Evolutionary conservation across 768 basidiomycete genomes (phyloP), one percentile per base, ranked within the genome.

Genomic region (Pleurotus salmoneostramineus): DNA sequence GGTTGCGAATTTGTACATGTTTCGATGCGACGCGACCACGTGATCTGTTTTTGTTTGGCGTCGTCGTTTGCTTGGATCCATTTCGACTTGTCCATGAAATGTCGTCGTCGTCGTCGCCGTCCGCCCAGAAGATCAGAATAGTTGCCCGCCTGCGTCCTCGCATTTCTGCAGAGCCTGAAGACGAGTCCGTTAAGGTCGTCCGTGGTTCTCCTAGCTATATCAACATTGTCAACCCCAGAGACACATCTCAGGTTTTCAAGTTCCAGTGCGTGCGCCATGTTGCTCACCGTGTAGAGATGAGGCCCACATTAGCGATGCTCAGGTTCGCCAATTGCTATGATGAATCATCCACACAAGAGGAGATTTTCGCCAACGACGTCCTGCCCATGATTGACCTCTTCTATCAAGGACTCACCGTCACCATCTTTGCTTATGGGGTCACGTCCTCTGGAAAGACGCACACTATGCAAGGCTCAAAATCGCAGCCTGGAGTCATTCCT

Each of bases 361-460:
- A 90, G 61, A 89, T 95, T 57, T 94, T 91, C 63, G 73, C 77
- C 50, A 80, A 79, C 50, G 90, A 93, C 60, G 89, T 95, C 15
- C 77, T 78, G 58, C 91, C 92, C 3, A 73, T 94, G 62, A 77
- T 94, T 35, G 89, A 93, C 58, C 78, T 90, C 15, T 88, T 91
- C 2, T 91, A 84, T 63, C 79, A 77, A 49, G 93, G 93, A 15
- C 78, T 91, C 89, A 93, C 88, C 0, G 85, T 92, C 3, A 94
- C 92, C 7, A 85, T 95, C 12, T 94, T 95, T 62, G 90, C 91
- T 1, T 95, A 95, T 70, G 93, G 93, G 5, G 92, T 94, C 10
- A 95, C 92, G 7, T 93, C 91, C 1, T 92, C 89, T 4, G 93
- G 93, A 14, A 95, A 94, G 76, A 95, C 93, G 0, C 84, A 93